Conservation (phyloP, 352 stramenopile genomes). For the Peronospora belbahrii region DNA sequence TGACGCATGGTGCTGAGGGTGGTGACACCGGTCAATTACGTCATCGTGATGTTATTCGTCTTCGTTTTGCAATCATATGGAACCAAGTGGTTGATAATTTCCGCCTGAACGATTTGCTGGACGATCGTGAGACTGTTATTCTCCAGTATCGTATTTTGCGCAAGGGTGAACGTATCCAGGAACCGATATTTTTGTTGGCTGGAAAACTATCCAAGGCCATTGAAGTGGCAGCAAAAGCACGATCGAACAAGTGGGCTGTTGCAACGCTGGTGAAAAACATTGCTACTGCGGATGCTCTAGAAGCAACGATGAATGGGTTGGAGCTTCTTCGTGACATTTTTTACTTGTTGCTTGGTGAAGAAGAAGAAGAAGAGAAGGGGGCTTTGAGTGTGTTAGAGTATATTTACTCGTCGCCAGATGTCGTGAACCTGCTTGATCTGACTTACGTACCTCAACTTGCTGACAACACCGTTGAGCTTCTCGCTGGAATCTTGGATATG, state of each 20-base stretch:
- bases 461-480: constrained; percentile 64
- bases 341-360: constrained; percentile 51
- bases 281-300: constrained; percentile 46
- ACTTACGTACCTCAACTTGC: constrained; percentile 45
- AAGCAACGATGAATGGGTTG: constrained; percentile 50
- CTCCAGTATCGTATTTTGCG: constrained; percentile 75
- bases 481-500: constrained; percentile 72
- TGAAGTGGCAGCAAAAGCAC: constrained; percentile 45
- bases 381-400: constrained; percentile 52
- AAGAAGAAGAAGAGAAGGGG: constrained; percentile 41
- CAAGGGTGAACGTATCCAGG: constrained; percentile 59
- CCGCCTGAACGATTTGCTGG: constrained; percentile 72
- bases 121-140: constrained; percentile 80
- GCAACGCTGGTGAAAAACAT: constrained; percentile 52
- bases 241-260: constrained; percentile 39
- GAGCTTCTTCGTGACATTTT: constrained; percentile 62
- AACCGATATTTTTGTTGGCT: constrained; percentile 75
- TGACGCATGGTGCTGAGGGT: constrained; percentile 5
- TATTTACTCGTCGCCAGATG: constrained; percentile 50
- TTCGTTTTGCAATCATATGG: constrained; percentile 83
- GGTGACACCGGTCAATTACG: constrained; percentile 17
- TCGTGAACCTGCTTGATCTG: constrained; percentile 54
- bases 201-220: constrained; percentile 64
- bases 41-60: constrained; percentile 43
- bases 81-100: constrained; percentile 85